Evolutionary conservation across 768 basidiomycete species (phyloP), one percentile per base, ranked within the genome.

Genomic region (Tricholoma bakamatsutake): DNA sequence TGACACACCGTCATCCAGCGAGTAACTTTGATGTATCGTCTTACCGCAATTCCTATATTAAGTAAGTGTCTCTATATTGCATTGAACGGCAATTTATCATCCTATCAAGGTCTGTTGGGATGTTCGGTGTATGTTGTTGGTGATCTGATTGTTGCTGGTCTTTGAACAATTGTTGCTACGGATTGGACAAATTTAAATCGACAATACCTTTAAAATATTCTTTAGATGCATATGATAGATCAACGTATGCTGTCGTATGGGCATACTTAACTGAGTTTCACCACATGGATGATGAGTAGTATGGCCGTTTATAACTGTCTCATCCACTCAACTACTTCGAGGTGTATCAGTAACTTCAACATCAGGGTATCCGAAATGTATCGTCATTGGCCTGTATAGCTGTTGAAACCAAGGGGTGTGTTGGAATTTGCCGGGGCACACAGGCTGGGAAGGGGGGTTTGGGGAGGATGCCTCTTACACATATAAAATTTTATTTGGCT

Each of bases 81-180:
- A 9, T 15, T 33, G 5, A 46, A 33, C 2, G 24, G 5, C n/a
- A 18, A 39, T 52, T 58, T 12, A 27, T 6, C 17, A 13, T 5
- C 37, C 3, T 11, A 33, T 10, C 27, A 40, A 67, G 66, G 55
- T 27, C 54, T 65, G 15, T 24, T 67, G 33, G 13, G 55, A 15
- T 42, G 48, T 33, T 62, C 66, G 9, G n/a, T 52, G 43, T 65
- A 60, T 48, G 47, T 48, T 35, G 56, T 63, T 30, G 59, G 64
- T 30, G 51, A 57, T 54, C 47, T 48, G 21, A 49, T 64, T 28
- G 1, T 49, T 27, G 1, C 54, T 28, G 27, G 37, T 39, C 35
- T 39, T 24, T 52, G 21, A 24, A 24, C 21, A 13, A 34, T 49
- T 24, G 37, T 24, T 24, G 15, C 43, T 56, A 15, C 35, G 35